phyloP scores from a whole-genome alignment of 306 rosid species.

The Ziziphus jujuba region DNA sequence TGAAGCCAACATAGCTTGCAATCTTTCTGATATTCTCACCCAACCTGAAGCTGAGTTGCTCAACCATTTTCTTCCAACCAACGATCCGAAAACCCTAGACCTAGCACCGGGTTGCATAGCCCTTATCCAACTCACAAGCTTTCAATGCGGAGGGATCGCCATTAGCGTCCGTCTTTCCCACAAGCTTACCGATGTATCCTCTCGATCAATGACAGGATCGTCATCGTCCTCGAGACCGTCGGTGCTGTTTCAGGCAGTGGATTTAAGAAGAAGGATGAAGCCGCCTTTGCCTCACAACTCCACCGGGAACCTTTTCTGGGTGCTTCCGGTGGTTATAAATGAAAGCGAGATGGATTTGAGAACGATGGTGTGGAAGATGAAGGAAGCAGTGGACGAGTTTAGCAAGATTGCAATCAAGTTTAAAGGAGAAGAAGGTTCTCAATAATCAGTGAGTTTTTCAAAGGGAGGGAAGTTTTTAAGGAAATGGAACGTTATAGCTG shows the following conservation, averaged over 20 bases:
- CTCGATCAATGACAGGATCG: no score
- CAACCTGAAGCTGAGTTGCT: no score
- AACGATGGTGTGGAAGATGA: not conserved
- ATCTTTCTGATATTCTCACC: slow-evolving; percentile 32
- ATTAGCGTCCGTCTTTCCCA: no score
- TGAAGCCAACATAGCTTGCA: slow-evolving; percentile 24
- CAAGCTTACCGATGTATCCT: no score
- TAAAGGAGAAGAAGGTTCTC: not conserved
- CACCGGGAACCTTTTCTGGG: slow-evolving; percentile 25
- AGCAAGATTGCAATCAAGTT: not conserved
- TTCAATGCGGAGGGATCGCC: no score
- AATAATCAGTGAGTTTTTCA: not conserved
- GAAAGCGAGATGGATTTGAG: no score
- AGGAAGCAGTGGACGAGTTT: not conserved
- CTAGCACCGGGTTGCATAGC: no score
- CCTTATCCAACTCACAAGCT: no score
- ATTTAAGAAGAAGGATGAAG: slow-evolving; percentile 33
- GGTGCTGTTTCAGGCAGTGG: not conserved
- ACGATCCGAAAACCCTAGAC: no score
- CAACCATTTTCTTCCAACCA: no score
- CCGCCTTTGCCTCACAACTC: slow-evolving; percentile 24
- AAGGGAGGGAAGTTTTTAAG: not conserved
- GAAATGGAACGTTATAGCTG: no score
- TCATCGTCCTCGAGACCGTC: no score
- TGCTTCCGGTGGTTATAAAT: not conserved